These are phyloP conservation scores for Larix kaempferi DNA, from an alignment of 75 land plant species.

Conservation along the genomic window DNA sequence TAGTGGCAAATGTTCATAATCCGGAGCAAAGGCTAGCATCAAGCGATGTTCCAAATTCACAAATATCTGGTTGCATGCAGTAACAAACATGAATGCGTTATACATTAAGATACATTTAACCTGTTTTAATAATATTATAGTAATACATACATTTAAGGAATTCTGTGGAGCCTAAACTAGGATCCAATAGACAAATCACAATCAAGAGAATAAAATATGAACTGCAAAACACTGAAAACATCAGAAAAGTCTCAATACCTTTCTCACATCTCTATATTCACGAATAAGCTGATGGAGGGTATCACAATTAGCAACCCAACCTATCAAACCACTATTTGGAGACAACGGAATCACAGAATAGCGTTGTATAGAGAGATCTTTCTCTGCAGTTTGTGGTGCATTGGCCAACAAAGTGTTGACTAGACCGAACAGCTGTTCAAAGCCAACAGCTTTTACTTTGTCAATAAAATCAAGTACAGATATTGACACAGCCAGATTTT, in stretches of 20 bases:
- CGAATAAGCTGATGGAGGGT: conserved; percentile 95
- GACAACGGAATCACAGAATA: conserved; percentile 95
- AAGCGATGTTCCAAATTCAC: conserved; percentile 89
- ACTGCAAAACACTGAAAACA: neutral
- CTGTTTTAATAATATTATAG: neutral
- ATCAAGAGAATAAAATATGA: neutral
- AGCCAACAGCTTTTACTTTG: neutral
- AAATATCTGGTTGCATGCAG: conserved; percentile 36
- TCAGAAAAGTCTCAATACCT: conserved; percentile 40
- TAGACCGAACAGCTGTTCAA: conserved; percentile 81
- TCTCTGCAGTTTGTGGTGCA: conserved; percentile 87
- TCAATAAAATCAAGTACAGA: neutral
- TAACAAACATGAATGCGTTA: neutral
- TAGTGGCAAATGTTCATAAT: conserved; percentile 92
- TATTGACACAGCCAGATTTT: neutral
- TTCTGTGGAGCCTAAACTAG: no score
- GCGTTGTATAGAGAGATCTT: conserved; percentile 93
- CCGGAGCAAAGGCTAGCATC: conserved; percentile 94
- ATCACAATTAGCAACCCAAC: conserved; percentile 99
- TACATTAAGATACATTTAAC: neutral
- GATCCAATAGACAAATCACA: neutral
- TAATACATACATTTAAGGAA: neutral
- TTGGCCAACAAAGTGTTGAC: conserved; percentile 97
- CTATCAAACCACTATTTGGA: conserved; percentile 98
- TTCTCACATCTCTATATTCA: conserved; percentile 94